Conservation (phyloP, 495 filamentous ascomycete genomes). For the Hapsidospora chrysogenum region DNA sequence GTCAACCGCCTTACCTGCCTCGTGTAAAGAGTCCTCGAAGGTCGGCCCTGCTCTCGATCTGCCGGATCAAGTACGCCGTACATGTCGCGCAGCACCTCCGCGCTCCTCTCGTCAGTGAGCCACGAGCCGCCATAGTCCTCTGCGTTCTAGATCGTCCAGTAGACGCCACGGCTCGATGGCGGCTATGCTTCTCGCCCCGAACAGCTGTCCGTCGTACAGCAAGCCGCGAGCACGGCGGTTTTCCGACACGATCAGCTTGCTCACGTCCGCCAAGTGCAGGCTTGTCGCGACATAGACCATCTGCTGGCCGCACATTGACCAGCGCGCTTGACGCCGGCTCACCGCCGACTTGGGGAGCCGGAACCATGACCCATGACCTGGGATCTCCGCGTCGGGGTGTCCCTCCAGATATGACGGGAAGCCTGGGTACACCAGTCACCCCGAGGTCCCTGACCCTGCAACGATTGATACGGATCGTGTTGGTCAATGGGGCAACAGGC, state of each 20-base stretch:
- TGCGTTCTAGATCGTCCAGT: background rate
- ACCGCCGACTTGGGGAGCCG: background rate
- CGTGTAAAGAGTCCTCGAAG: background rate
- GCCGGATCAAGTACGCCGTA: background rate
- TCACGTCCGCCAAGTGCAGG: background rate
- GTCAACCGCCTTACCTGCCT: no score
- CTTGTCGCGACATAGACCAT: background rate
- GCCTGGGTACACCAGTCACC: background rate
- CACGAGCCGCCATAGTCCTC: background rate
- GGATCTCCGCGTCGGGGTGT: background rate
- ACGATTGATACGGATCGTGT: no score
- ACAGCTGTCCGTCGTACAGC: background rate
- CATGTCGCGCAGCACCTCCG: conserved; percentile 15
- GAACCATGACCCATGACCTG: background rate
- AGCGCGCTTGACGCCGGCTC: background rate
- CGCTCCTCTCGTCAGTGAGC: conserved; percentile 12
- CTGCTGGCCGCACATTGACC: background rate
- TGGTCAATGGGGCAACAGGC: no score
- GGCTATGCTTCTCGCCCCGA: background rate
- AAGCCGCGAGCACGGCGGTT: background rate
- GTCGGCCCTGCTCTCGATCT: background rate
- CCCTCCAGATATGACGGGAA: background rate
- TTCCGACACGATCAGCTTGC: background rate
- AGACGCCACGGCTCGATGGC: background rate
- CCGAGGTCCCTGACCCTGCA: no score